These are phyloP conservation scores for Chlorella variabilis DNA, from an alignment of 163 green algal genomes.

Conservation along the genomic window DNA sequence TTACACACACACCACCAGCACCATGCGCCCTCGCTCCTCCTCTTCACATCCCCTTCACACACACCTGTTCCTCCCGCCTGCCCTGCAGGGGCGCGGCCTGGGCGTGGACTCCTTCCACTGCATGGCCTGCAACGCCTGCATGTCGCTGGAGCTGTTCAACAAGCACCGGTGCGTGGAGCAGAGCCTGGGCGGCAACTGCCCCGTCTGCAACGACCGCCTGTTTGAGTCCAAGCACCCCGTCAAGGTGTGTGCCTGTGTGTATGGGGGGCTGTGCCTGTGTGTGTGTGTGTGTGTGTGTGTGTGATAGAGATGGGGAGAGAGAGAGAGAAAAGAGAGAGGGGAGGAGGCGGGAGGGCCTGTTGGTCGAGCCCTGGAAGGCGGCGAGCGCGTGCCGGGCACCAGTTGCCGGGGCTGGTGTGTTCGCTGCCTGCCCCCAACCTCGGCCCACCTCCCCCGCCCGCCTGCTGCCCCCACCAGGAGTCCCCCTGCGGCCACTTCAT, in stretches of 20 bases:
- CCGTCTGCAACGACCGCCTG: slow-evolving; percentile 96
- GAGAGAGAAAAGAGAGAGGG: too few species aligned
- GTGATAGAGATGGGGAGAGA: too few species aligned
- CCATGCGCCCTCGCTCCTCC: too few species aligned
- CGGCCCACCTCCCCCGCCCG: background rate
- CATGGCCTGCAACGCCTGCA: slow-evolving; percentile 99
- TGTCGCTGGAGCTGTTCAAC: slow-evolving; percentile 89
- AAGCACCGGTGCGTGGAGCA: slow-evolving; percentile 84
- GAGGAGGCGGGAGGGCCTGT: too few species aligned
- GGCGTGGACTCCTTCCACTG: slow-evolving; percentile 99
- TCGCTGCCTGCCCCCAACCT: background rate
- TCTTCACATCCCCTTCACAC: too few species aligned
- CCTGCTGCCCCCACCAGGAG: slow-evolving; percentile 80
- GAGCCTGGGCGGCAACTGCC: slow-evolving; percentile 81
- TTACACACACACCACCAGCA: too few species aligned
- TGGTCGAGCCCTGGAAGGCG: too few species aligned
- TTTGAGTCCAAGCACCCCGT: slow-evolving; percentile 91
- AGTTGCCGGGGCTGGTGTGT: too few species aligned
- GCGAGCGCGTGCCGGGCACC: too few species aligned
- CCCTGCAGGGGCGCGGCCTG: slow-evolving; percentile 78
- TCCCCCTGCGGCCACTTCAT: slow-evolving; percentile 99
- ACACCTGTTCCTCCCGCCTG: too few species aligned
- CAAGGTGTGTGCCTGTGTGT: slow-evolving; percentile 59
- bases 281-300: too few species aligned
- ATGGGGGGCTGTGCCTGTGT: background rate